Base-by-base conservation (phyloP, 177 flowering plant species). In the Vitis hybrid region DNA sequence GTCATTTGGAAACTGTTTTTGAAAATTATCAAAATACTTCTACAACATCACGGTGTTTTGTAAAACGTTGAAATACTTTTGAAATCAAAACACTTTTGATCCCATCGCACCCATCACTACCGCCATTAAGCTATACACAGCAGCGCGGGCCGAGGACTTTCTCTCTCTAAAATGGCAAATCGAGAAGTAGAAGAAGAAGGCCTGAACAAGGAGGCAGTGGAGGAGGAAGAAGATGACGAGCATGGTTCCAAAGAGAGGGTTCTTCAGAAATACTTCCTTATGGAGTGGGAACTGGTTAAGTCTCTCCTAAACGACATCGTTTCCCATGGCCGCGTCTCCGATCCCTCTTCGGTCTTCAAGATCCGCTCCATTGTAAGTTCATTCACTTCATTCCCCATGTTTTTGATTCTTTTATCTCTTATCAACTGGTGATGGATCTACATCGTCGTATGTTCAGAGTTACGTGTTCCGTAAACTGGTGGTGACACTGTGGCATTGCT, bases 251-350 rank as follows among this genome's bases (percentile, higher is more conserved):
- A 86, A 53, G 94, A 91, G 73, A 65, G 70, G 45, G 92, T 89
- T 11, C 76, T 95, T 0, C 92, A 85, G 71, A 86, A 82, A 50
- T 91, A 89, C 84, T 95, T 95, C 76, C 85, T 95, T 16, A 90
- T 72, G 55, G 99, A 95, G 67, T 95, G 98, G 99, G 79, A 83
- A 60, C 74, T 82, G 20, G 90, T 95, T 75, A 90, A 93, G 74
- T 89, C 93, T 50, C 82, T 93, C 61, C 82, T 95, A 29, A 84
- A 93, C 72, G 84, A 77, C 77, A 91, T 93, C 75, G 83, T 91
- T 73, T 78, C 86, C 71, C 66, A 71, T 66, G 89, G 86, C 71
- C 83, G 89, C 59, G 88, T 85, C 76, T 58, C 87, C 55, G 88
- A 91, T 83, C 77, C 74, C 59, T 81, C 91, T 3, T 64, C 90